Evolutionary conservation across 164 flowering plant genomes (phyloP).

Genomic region (Warburgia ugandensis): DNA sequence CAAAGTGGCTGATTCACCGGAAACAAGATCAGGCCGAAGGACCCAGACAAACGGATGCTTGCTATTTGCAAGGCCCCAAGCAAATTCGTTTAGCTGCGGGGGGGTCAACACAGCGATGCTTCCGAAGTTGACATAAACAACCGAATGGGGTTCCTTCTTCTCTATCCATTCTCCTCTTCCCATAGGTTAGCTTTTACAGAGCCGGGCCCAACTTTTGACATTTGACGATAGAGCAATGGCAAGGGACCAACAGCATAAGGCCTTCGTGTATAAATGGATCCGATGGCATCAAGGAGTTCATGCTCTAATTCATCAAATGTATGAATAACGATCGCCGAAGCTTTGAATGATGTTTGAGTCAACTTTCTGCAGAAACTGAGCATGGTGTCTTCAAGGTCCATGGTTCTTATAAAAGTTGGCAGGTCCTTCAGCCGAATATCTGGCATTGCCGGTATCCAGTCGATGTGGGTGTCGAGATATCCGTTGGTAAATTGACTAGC

Average conservation of each 20-base stretch:
- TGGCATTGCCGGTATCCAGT: constrained; percentile 30
- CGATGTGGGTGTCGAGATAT: constrained; percentile 20
- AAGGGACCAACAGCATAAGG: constrained; percentile 11
- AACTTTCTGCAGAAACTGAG: constrained; percentile 8
- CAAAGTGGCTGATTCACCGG: constrained; percentile 22
- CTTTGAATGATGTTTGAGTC: constrained; percentile 4
- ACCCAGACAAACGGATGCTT: constrained; percentile 35
- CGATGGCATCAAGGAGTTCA: constrained; percentile 13
- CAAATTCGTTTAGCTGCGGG: constrained; percentile 34
- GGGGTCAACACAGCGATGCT: constrained; percentile 32
- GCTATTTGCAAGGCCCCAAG: constrained; percentile 51
- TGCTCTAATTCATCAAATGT: constrained; percentile 17
- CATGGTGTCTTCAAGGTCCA: constrained; percentile 13
- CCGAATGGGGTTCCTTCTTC: constrained; percentile 25
- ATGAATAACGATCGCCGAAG: constrained; percentile 16
- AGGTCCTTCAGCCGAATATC: constrained; percentile 26
- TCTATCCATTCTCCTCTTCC: constrained; percentile 42
- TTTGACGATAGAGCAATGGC: constrained; percentile 6
- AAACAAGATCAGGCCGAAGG: constrained; percentile 38
- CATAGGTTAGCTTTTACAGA: constrained; percentile 33
- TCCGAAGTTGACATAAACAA: constrained; percentile 46
- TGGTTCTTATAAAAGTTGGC: constrained; percentile 16
- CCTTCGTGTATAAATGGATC: background rate
- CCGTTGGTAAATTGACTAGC: constrained; percentile 23
- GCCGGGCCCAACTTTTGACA: background rate